Conservation (phyloP, 345 rosid genomes). For the Crucihimalaya himalaica region DNA sequence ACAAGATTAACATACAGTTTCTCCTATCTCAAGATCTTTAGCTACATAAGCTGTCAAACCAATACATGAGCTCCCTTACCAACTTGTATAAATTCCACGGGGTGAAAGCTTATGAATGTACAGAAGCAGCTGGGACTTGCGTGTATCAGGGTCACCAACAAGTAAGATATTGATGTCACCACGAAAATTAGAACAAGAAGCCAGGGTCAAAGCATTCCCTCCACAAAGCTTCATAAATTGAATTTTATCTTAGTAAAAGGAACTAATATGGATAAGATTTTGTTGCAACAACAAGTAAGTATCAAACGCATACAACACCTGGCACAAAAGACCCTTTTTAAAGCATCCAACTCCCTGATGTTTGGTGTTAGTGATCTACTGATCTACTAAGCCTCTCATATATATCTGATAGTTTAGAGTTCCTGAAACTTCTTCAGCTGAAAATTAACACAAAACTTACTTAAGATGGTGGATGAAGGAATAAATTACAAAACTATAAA, state of each 20-base stretch:
- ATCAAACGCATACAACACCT: slow-evolving; percentile 59
- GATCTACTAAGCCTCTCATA: slow-evolving; percentile 84
- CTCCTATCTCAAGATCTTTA: slow-evolving; percentile 98
- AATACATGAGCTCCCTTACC: slow-evolving; percentile 97
- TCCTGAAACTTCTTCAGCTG: slow-evolving; percentile 73
- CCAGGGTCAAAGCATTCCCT: slow-evolving; percentile 81
- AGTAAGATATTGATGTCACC: slow-evolving; percentile 96
- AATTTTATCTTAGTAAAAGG: slow-evolving; percentile 25
- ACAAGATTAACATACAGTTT: slow-evolving; percentile 62
- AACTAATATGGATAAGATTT: background rate
- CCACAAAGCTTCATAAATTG: slow-evolving; percentile 72
- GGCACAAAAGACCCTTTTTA: slow-evolving; percentile 92
- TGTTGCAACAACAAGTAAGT: slow-evolving; percentile 4
- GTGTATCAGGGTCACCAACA: slow-evolving; percentile 98
- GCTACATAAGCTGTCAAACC: slow-evolving; percentile 97
- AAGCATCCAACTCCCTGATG: slow-evolving; percentile 96
- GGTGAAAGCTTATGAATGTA: slow-evolving; percentile 95
- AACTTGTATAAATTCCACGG: slow-evolving; percentile 96
- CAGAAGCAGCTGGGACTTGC: slow-evolving; percentile 96
- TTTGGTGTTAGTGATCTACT: slow-evolving; percentile 88
- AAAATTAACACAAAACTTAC: slow-evolving; percentile 19
- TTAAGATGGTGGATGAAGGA: background rate
- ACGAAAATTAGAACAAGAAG: slow-evolving; percentile 92
- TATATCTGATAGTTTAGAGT: slow-evolving; percentile 70
- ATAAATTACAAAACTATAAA: background rate